A percentile compares a stretch with the other conserved stretches of the same genome.
phyloP scores from a whole-genome alignment of 1,139 yeast species.

The Kluyveromyces sp. region DNA sequence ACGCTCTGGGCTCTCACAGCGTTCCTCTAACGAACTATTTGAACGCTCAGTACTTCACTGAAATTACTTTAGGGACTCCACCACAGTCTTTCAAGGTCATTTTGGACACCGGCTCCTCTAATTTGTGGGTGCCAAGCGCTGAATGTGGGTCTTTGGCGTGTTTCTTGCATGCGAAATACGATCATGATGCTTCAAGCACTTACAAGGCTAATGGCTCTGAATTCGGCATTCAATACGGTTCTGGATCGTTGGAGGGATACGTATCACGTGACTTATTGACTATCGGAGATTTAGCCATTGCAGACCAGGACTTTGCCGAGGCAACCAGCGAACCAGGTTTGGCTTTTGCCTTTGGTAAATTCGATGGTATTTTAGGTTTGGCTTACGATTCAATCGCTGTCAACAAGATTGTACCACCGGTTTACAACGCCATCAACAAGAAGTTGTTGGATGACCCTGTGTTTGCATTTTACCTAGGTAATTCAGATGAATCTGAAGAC shows the following conservation, averaged over 20 bases:
- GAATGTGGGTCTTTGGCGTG: conserved; percentile 94
- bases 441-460: conserved; percentile 76
- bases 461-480: conserved; percentile 88
- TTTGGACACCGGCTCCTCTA: conserved; percentile 92
- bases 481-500: conserved; percentile 50
- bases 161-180: conserved; percentile 84
- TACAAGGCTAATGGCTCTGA: conserved; percentile 81
- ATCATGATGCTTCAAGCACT: conserved; percentile 69
- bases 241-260: conserved; percentile 87
- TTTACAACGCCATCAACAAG: conserved; percentile 77
- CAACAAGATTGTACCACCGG: conserved; percentile 82
- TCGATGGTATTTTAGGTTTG: conserved; percentile 93
- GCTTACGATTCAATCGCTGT: conserved; percentile 90
- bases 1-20: conserved; percentile 42
- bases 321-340: conserved; percentile 96
- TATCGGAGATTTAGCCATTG: conserved; percentile 78
- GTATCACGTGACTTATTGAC: conserved; percentile 76
- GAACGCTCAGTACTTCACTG: conserved; percentile 93
- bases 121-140: conserved; percentile 89
- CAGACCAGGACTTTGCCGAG: conserved; percentile 90
- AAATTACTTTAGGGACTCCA: conserved; percentile 85
- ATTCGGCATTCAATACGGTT: conserved; percentile 82
- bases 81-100: conserved; percentile 85
- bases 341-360: conserved; percentile 96
- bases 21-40: conserved; percentile 85